phyloP scores from a whole-genome alignment of 768 basidiomycete genomes.

The Mycena galopus region DNA sequence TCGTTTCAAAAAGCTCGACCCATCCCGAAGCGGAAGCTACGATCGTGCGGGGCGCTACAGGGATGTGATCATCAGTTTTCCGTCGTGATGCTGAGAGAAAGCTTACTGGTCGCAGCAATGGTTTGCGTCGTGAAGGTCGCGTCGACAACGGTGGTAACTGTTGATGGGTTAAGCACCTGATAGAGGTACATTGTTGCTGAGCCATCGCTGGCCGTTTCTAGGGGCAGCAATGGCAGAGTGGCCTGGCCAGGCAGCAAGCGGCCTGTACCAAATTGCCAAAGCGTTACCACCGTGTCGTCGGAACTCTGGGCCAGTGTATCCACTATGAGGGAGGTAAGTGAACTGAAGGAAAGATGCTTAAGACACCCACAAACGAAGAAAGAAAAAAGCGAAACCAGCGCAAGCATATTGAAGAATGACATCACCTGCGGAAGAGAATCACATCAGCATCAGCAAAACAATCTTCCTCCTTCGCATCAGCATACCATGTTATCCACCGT shows the following conservation, averaged over 20 bases:
- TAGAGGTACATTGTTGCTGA: conserved; percentile 12
- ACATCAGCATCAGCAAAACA: neutral
- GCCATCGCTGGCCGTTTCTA: conserved; percentile 14
- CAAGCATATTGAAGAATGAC: neutral
- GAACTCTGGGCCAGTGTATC: neutral
- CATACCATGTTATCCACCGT: neutral
- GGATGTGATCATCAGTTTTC: neutral
- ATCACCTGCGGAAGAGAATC: neutral
- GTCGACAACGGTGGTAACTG: neutral
- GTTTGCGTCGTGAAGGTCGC: neutral
- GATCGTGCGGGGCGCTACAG: neutral
- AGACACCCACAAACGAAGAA: neutral
- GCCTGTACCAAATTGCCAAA: conserved; percentile 17
- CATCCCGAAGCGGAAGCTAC: neutral
- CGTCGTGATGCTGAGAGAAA: neutral
- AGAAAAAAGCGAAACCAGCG: neutral
- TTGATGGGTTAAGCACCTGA: neutral
- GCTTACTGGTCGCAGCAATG: neutral
- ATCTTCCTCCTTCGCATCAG: neutral
- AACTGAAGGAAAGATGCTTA: neutral
- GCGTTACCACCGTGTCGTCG: conserved; percentile 1
- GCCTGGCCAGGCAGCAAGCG: neutral
- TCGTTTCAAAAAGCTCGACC: neutral
- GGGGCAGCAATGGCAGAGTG: conserved; percentile 7
- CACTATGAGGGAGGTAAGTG: neutral